These are phyloP conservation scores for Cutaneotrichosporon sp. DNA, from an alignment of 1,284 basidiomycete genomes.

Conservation along the genomic window DNA sequence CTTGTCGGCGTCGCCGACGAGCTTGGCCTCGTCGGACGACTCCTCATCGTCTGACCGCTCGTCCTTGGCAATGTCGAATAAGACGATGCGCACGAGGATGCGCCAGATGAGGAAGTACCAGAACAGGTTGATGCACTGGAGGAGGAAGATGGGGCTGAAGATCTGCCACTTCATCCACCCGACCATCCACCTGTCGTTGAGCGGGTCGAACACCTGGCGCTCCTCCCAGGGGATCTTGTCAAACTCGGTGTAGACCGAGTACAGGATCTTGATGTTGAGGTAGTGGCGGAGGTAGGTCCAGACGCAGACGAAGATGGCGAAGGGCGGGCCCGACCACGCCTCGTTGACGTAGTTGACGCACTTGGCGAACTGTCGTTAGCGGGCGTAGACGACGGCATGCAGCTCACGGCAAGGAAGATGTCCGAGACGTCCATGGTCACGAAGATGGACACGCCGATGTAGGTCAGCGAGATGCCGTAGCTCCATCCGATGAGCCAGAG, in stretches of 20 bases:
- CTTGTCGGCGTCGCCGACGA: slow-evolving; percentile 25
- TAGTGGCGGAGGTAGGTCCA: slow-evolving; percentile 98
- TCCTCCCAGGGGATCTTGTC: slow-evolving; percentile 68
- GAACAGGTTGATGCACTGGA: slow-evolving; percentile 84
- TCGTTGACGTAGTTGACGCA: slow-evolving; percentile 82
- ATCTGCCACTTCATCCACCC: slow-evolving; percentile 82
- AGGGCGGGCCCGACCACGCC: slow-evolving; percentile 65
- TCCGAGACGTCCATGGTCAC: slow-evolving; percentile 98
- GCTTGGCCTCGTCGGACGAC: slow-evolving; percentile 36
- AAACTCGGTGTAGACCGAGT: slow-evolving; percentile 81
- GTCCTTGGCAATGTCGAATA: slow-evolving; percentile 48
- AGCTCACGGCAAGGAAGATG: slow-evolving; percentile 77
- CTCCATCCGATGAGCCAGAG: slow-evolving; percentile 96
- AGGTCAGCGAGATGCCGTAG: slow-evolving; percentile 74
- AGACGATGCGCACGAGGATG: slow-evolving; percentile 59
- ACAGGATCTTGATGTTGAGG: slow-evolving; percentile 82
- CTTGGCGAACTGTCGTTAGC: slow-evolving; percentile 67
- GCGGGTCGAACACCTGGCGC: slow-evolving; percentile 59
- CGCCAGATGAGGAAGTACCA: slow-evolving; percentile 84
- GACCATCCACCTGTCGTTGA: slow-evolving; percentile 69
- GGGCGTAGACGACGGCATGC: slow-evolving; percentile 16
- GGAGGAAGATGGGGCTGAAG: slow-evolving; percentile 68
- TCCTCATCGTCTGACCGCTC: slow-evolving; percentile 58
- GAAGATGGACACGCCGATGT: slow-evolving; percentile 90
- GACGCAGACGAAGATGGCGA: slow-evolving; percentile 67